Percentiles rank a stretch among this genome's conserved stretches.
Conservation (phyloP, 139 green algal species). For the Dunaliella primolecta region DNA sequence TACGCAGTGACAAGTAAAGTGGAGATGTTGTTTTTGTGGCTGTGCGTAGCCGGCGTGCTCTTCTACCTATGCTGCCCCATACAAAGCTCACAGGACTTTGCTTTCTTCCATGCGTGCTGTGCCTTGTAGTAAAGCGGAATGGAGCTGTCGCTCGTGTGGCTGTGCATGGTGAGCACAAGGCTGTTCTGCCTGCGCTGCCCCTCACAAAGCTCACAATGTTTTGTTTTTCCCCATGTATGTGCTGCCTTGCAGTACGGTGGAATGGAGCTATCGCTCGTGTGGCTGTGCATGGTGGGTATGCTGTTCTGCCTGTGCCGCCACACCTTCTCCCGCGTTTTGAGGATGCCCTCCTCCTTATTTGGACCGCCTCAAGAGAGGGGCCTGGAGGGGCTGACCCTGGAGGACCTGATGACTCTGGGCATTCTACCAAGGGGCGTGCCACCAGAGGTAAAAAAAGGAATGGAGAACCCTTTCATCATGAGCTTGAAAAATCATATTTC, state of each 20-base stretch:
- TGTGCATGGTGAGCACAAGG: no score
- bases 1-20: no score
- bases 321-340: neutral
- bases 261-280: neutral
- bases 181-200: neutral
- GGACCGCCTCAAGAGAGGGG: neutral
- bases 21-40: neutral
- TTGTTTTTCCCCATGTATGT: neutral
- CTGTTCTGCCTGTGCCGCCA: neutral
- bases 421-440: neutral
- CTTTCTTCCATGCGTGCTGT: neutral
- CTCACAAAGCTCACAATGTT: no score
- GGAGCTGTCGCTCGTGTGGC: neutral
- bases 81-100: no score
- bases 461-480: no score
- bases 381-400: neutral
- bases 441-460: neutral
- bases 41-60: neutral
- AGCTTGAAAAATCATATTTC: no score
- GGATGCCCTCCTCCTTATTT: neutral
- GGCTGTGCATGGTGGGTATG: neutral
- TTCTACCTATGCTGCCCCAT: neutral
- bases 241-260: neutral
- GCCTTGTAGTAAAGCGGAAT: neutral
- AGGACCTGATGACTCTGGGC: neutral